Percentiles rank a stretch among this genome's conserved stretches.
These are phyloP conservation scores for Boletus sp. DNA, from an alignment of 1,284 basidiomycete species.

Conservation along the genomic window DNA sequence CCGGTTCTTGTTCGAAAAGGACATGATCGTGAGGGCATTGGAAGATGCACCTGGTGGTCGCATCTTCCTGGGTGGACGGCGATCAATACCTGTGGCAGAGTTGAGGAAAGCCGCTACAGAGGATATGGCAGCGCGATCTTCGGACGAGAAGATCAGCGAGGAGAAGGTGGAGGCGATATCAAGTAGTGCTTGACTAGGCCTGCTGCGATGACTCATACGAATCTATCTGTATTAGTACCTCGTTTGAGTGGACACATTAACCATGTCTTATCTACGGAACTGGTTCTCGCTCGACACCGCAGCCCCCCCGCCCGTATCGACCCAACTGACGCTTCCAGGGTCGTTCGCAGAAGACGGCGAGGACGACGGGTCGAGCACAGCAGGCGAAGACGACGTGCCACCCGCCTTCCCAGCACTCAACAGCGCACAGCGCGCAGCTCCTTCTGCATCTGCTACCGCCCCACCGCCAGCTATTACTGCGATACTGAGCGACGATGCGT, in stretches of 20 bases:
- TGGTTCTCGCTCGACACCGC: constrained; percentile 43
- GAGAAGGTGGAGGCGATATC: neutral
- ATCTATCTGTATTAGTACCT: too few relatives aligned
- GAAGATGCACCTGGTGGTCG: constrained; percentile 45
- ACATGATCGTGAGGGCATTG: constrained; percentile 39
- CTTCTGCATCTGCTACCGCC: neutral
- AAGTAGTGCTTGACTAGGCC: too few relatives aligned
- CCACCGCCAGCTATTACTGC: constrained; percentile 33
- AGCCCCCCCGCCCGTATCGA: neutral
- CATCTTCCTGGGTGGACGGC: constrained; percentile 36
- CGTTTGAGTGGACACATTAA: too few relatives aligned
- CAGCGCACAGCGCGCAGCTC: constrained; percentile 71
- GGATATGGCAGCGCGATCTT: neutral
- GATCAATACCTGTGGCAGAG: constrained; percentile 31
- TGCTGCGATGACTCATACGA: neutral
- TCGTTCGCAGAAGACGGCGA: constrained; percentile 41
- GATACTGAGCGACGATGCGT: constrained; percentile 50
- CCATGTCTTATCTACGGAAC: constrained; percentile 44
- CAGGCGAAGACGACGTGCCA: constrained; percentile 64
- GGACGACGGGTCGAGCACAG: constrained; percentile 51
- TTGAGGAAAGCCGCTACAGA: constrained; percentile 14
- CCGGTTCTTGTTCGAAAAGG: constrained; percentile 43
- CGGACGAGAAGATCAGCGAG: constrained; percentile 11
- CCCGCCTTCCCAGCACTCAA: constrained; percentile 81
- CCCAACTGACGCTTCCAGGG: constrained; percentile 19